Evolutionary conservation across 805 yeast species (phyloP).

Genomic region (Lipomyces orientalis): DNA sequence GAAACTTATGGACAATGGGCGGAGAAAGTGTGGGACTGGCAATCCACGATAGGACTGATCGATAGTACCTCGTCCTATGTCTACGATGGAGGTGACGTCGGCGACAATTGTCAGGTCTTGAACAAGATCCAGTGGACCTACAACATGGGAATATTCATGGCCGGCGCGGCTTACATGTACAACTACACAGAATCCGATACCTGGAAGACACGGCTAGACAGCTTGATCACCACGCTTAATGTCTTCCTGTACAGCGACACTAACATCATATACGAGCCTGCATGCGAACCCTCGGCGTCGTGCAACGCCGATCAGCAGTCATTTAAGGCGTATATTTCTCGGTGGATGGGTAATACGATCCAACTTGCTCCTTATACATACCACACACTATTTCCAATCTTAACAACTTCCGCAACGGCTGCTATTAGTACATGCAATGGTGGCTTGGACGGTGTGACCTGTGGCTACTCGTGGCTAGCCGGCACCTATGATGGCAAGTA

Average conservation of each 20-base stretch:
- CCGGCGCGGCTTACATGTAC: conserved; percentile 73
- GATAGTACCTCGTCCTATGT: conserved; percentile 49
- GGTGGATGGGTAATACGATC: conserved; percentile 69
- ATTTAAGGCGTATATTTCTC: conserved; percentile 71
- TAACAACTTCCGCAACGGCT: conserved; percentile 63
- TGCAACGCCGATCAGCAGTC: conserved; percentile 79
- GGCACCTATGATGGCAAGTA: conserved; percentile 67
- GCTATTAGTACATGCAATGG: conserved; percentile 84
- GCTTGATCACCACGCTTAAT: conserved; percentile 54
- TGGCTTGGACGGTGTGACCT: conserved; percentile 78
- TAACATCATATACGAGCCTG: conserved; percentile 67
- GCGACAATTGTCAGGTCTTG: conserved; percentile 54
- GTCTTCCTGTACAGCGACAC: conserved; percentile 55
- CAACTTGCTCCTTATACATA: conserved; percentile 62
- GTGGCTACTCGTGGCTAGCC: conserved; percentile 75
- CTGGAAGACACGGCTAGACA: conserved; percentile 63
- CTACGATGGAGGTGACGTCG: conserved; percentile 72
- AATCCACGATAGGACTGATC: conserved; percentile 55
- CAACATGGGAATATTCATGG: conserved; percentile 70
- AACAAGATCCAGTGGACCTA: conserved; percentile 72
- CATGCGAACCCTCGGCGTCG: conserved; percentile 62
- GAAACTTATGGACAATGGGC: conserved; percentile 75
- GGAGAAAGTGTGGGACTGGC: conserved; percentile 78
- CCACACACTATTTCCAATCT: conserved; percentile 53
- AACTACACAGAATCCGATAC: conserved; percentile 49